Evolutionary conservation across 2,329 filamentous ascomycete species (phyloP).

Genomic region (Fusarium sp.): DNA sequence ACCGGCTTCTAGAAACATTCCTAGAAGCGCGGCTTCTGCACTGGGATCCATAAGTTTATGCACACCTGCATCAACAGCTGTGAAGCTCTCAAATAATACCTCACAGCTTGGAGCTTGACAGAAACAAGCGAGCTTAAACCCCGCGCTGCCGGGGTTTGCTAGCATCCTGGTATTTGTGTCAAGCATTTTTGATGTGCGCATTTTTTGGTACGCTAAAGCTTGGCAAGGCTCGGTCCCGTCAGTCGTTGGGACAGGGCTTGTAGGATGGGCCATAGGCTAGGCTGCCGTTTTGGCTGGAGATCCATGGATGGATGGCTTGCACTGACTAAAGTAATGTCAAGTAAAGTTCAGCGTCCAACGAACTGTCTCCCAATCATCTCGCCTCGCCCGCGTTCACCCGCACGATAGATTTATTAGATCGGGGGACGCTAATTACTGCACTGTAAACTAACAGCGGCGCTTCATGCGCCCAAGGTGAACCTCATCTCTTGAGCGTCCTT

Average conservation of each 20-base stretch:
- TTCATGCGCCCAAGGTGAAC: constrained; percentile 37
- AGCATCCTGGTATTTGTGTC: constrained; percentile 26
- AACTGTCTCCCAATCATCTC: constrained; percentile 9
- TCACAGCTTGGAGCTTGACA: constrained; percentile 18
- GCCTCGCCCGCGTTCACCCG: constrained; percentile 45
- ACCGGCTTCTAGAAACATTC: constrained; percentile 48
- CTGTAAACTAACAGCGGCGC: constrained; percentile 35
- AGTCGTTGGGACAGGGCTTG: constrained; percentile 33
- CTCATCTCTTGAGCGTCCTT: constrained; percentile 31
- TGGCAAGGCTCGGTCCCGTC: constrained; percentile 15
- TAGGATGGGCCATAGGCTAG: constrained; percentile 10
- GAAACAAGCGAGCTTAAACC: constrained; percentile 17
- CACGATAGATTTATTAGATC: constrained; percentile 28
- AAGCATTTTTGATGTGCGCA: constrained; percentile 15
- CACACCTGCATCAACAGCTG: constrained; percentile 36
- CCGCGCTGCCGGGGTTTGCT: background rate
- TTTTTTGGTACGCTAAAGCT: constrained; percentile 25
- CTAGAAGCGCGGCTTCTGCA: constrained; percentile 33
- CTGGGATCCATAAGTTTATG: constrained; percentile 25
- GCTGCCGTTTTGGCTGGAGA: constrained; percentile 32
- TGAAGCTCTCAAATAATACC: constrained; percentile 25
- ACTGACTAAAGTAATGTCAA: constrained; percentile 9
- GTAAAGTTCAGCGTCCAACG: constrained; percentile 19
- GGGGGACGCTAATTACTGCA: constrained; percentile 18
- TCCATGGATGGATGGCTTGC: constrained; percentile 12